A percentile compares a stretch with the other conserved stretches of the same genome.
phyloP scores from a whole-genome alignment of 805 yeast species.

The Sugiyamaella chiloensis region DNA sequence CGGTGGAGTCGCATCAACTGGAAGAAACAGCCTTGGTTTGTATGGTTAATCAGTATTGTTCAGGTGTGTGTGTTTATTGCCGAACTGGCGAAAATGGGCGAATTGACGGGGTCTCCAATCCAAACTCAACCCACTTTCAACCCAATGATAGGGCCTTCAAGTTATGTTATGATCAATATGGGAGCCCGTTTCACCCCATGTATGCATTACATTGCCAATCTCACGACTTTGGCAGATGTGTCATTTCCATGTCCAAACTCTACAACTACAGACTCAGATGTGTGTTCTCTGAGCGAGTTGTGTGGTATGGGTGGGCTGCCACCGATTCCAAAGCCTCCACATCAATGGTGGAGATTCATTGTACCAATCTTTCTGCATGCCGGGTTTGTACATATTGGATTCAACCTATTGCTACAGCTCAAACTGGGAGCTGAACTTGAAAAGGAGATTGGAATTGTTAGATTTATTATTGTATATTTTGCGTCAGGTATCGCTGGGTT shows the following conservation, averaged over 20 bases:
- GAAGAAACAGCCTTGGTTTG: constrained; percentile 32
- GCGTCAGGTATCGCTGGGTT: constrained; percentile 65
- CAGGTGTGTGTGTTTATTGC: constrained; percentile 57
- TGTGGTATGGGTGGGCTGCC: constrained; percentile 57
- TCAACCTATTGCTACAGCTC: constrained; percentile 59
- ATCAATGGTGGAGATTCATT: constrained; percentile 67
- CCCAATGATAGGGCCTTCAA: constrained; percentile 77
- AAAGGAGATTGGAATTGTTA: constrained; percentile 50
- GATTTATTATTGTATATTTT: constrained; percentile 55
- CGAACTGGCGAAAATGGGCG: constrained; percentile 56
- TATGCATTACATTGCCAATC: constrained; percentile 50
- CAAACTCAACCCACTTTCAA: constrained; percentile 70
- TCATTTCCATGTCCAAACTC: constrained; percentile 69
- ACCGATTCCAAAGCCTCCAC: constrained; percentile 40
- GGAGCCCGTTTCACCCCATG: constrained; percentile 74
- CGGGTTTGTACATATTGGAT: constrained; percentile 64
- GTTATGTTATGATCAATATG: constrained; percentile 60
- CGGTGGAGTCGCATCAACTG: constrained; percentile 16
- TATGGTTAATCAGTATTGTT: constrained; percentile 27
- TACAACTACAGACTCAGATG: constrained; percentile 51
- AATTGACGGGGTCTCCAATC: constrained; percentile 59
- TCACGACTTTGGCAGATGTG: constrained; percentile 47
- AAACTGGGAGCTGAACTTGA: constrained; percentile 62
- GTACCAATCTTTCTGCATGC: constrained; percentile 74
- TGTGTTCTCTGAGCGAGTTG: constrained; percentile 53